Base-by-base conservation (phyloP, 768 basidiomycete genomes). In the Hydnomerulius pinastri region DNA sequence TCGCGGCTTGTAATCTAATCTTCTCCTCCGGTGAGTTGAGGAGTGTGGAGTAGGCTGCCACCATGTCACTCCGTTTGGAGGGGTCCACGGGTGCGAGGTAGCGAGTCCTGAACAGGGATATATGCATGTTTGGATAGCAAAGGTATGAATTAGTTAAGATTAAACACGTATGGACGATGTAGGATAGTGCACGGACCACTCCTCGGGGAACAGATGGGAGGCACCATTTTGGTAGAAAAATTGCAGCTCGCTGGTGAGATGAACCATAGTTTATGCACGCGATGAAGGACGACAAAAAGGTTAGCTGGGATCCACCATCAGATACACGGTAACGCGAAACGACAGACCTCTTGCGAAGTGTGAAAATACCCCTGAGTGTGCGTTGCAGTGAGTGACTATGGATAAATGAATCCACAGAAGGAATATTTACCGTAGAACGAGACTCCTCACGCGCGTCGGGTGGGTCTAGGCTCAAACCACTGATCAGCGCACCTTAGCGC, bases 151-250 rank as follows among this genome's bases (percentile, higher is more conserved):
- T 18, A 6, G n/a, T n/a, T n/a, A n/a, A n/a, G n/a, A n/a, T n/a
- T n/a, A n/a, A n/a, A n/a, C n/a, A n/a, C n/a, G n/a, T n/a, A n/a
- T n/a, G n/a, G n/a, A n/a, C n/a, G n/a, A n/a, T n/a, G n/a, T n/a
- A n/a, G n/a, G n/a, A n/a, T 42, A 12, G 40, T 39, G 15, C 32
- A 52, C 71, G 23, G 58, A 90, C 91, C 91, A 96, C 57, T 91
- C 90, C 69, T 92, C 89, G 0, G 92, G 90, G 76, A 92, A 93
- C 25, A 92, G 67, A 64, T 87, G 84, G 4, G 85, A 86, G 10
- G 90, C 72, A 12, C 92, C 92, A 2, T 89, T 81, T 73, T 94
- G 92, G 69, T 95, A 97, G 75, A 97, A 96, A 75, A 94, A 98
- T 17, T 80, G 78, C 33, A 97, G 79, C 69, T 98, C 94, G 58